Percentiles rank a stretch among this genome's conserved stretches.
Conservation (phyloP, 106 monocot species). For the Platanthera zijinensis region DNA sequence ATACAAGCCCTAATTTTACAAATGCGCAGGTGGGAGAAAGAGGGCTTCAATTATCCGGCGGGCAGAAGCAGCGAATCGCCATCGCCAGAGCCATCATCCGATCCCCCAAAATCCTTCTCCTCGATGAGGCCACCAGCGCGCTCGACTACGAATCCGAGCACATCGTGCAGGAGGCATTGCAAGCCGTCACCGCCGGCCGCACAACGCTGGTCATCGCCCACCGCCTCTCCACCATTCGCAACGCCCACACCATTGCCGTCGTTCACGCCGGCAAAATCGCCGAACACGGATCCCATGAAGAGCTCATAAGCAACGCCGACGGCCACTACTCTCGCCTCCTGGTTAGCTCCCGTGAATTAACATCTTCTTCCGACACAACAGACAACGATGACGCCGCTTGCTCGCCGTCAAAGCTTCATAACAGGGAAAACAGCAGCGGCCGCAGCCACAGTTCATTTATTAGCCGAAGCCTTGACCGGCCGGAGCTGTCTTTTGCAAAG, state of each 20-base stretch:
- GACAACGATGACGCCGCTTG: not conserved
- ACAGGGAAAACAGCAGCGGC: not conserved
- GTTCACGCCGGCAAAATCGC: constrained; percentile 28
- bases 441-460: not conserved
- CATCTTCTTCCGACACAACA: not conserved
- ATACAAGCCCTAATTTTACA: too few relatives aligned
- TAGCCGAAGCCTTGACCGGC: not conserved
- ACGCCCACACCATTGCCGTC: constrained; percentile 41
- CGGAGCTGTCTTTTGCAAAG: not conserved
- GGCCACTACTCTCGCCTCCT: too few relatives aligned
- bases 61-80: constrained; percentile 55
- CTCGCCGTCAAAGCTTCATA: not conserved
- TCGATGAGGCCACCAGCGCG: constrained; percentile 59
- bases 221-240: constrained; percentile 52
- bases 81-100: constrained; percentile 45
- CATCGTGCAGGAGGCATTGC: constrained; percentile 51
- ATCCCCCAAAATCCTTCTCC: constrained; percentile 42
- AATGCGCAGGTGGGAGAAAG: constrained; percentile 38
- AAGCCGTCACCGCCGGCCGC: constrained; percentile 36
- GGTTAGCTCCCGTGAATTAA: too few relatives aligned
- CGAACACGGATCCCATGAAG: constrained; percentile 39
- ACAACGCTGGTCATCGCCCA: constrained; percentile 61
- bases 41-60: constrained; percentile 52
- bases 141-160: constrained; percentile 53
- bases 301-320: constrained; percentile 26